Evolutionary conservation across 495 filamentous ascomycete species (phyloP).

Genomic region (Aspergillus conjunctus): DNA sequence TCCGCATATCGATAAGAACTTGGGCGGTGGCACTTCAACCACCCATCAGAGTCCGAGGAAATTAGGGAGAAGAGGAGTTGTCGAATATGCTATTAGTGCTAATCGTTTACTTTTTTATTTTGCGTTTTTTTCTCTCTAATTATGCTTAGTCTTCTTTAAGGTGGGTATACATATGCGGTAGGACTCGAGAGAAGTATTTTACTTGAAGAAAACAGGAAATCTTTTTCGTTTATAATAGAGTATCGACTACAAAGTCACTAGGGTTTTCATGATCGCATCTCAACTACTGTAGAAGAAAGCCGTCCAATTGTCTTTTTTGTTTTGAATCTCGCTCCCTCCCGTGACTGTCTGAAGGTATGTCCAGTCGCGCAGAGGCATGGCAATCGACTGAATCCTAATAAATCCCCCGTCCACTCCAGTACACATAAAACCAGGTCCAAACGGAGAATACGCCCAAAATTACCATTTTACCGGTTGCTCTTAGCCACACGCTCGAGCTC

Average conservation of each 20-base stretch:
- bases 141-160: no score
- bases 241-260: conserved; percentile 37
- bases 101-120: neutral
- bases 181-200: neutral
- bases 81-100: neutral
- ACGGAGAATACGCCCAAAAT: conserved; percentile 50
- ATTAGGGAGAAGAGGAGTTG: no score
- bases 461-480: conserved; percentile 87
- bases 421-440: conserved; percentile 50
- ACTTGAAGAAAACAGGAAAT: conserved; percentile 15
- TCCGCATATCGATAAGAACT: conserved; percentile 46
- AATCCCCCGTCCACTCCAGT: conserved; percentile 53
- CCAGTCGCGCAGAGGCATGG: conserved; percentile 52
- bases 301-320: conserved; percentile 43
- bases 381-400: conserved; percentile 51
- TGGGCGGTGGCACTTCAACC: neutral
- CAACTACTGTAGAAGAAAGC: conserved; percentile 50
- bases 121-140: neutral
- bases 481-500: conserved; percentile 99
- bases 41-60: neutral
- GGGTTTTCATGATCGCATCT: conserved; percentile 52
- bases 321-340: conserved; percentile 44
- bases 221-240: conserved; percentile 38
- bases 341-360: conserved; percentile 47
- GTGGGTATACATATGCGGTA: neutral